A percentile compares a stretch with the other conserved stretches of the same genome.
These are phyloP conservation scores for Domatiomyces catenatus DNA, from an alignment of 2,329 filamentous ascomycete genomes.

Conservation along the genomic window DNA sequence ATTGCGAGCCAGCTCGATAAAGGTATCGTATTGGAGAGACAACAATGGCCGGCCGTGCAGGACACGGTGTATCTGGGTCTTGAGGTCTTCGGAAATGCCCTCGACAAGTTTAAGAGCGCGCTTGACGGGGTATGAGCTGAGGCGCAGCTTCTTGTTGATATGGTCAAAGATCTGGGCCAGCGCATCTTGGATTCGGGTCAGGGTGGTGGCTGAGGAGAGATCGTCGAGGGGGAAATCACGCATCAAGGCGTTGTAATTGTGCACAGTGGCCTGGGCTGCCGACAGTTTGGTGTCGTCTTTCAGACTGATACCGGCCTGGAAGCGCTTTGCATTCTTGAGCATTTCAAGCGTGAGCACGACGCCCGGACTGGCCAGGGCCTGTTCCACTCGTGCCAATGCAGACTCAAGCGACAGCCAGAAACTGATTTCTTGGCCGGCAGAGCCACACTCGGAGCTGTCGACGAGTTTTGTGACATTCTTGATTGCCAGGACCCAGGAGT, in stretches of 20 bases:
- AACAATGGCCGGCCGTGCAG: slow-evolving; percentile 78
- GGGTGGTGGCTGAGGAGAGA: slow-evolving; percentile 74
- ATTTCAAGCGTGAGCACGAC: slow-evolving; percentile 86
- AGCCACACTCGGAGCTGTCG: slow-evolving; percentile 54
- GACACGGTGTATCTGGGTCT: slow-evolving; percentile 69
- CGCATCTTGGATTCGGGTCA: slow-evolving; percentile 78
- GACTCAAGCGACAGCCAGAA: slow-evolving; percentile 98
- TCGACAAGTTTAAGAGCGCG: slow-evolving; percentile 88
- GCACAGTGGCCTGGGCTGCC: slow-evolving; percentile 87
- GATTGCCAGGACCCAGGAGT: slow-evolving; percentile 97
- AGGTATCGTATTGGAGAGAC: slow-evolving; percentile 83
- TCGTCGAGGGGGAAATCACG: slow-evolving; percentile 95
- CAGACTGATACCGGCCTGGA: slow-evolving; percentile 94
- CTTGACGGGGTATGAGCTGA: slow-evolving; percentile 76
- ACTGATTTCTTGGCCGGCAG: slow-evolving; percentile 93
- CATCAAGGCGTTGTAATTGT: slow-evolving; percentile 98
- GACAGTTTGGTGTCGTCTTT: slow-evolving; percentile 89
- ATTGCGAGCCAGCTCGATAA: slow-evolving; percentile 67
- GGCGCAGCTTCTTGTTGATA: slow-evolving; percentile 92
- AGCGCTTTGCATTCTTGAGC: slow-evolving; percentile 90
- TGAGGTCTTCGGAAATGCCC: slow-evolving; percentile 85
- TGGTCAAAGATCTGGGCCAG: slow-evolving; percentile 82
- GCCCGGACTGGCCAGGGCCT: slow-evolving; percentile 73
- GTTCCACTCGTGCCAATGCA: slow-evolving; percentile 79
- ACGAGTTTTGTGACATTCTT: slow-evolving; percentile 91